phyloP scores from a whole-genome alignment of 768 basidiomycete species.

The Trametes punicea region DNA sequence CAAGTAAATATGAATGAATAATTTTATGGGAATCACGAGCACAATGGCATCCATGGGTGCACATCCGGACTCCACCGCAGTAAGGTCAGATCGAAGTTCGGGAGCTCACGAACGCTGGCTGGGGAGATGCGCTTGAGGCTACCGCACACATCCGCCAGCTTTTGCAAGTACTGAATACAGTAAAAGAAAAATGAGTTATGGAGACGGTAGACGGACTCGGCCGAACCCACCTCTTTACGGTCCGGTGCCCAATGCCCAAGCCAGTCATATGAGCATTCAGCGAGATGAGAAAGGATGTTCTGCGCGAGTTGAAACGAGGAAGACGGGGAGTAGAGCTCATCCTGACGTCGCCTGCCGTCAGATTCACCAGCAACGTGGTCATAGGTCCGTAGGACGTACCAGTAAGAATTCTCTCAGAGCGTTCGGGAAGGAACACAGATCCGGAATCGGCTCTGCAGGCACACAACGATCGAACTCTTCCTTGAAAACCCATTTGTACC shows the following conservation, averaged over 20 bases:
- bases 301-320: slow-evolving; percentile 44
- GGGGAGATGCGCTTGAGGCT: slow-evolving; percentile 17
- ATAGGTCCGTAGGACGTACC: too few relatives aligned
- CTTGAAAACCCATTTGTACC: slow-evolving; percentile 79
- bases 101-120: slow-evolving; percentile 11
- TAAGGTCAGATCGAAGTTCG: slow-evolving; percentile 13
- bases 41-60: slow-evolving; percentile 33
- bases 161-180: slow-evolving; percentile 36
- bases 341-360: slow-evolving; percentile 25
- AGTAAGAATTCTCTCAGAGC: slow-evolving; percentile 38
- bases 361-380: neutral
- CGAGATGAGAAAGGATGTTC: slow-evolving; percentile 32
- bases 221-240: slow-evolving; percentile 15
- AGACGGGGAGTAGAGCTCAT: slow-evolving; percentile 38
- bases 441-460: slow-evolving; percentile 51
- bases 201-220: too few relatives aligned
- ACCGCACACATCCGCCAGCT: slow-evolving; percentile 20
- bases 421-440: slow-evolving; percentile 47
- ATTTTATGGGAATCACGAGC: too few relatives aligned
- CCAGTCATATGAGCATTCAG: neutral
- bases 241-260: slow-evolving; percentile 13
- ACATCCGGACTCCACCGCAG: slow-evolving; percentile 24
- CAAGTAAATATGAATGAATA: too few relatives aligned
- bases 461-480: slow-evolving; percentile 53
- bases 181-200: too few relatives aligned